Evolutionary conservation across 805 yeast genomes (phyloP).

Genomic region (Hanseniaspora valbyensis): DNA sequence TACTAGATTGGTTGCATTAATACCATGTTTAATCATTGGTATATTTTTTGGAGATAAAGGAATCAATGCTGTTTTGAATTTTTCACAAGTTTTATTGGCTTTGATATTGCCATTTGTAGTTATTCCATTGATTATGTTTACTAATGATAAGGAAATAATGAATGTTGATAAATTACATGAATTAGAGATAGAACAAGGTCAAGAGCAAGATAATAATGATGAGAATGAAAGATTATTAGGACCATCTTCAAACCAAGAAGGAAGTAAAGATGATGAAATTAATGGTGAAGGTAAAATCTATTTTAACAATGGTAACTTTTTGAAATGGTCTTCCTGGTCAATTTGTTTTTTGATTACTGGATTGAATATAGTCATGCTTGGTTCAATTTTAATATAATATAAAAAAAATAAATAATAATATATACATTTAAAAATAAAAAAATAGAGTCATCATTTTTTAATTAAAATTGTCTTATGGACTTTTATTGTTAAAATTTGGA

Average conservation of each 20-base stretch:
- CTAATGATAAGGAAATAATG: conserved; percentile 59
- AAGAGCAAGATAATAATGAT: not conserved
- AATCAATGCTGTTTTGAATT: conserved; percentile 59
- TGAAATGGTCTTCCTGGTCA: conserved; percentile 7
- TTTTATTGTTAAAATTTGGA: too few relatives aligned
- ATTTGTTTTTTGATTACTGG: conserved; percentile 7
- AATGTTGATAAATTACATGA: conserved; percentile 31
- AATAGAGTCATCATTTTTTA: too few relatives aligned
- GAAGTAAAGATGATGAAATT: not conserved
- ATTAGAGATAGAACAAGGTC: conserved; percentile 11
- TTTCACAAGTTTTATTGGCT: conserved; percentile 72
- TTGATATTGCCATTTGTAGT: conserved; percentile 74
- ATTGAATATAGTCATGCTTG: conserved; percentile 7
- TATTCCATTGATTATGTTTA: conserved; percentile 78
- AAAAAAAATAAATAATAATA: too few relatives aligned
- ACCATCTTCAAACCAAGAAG: not conserved
- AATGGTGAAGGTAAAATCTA: not conserved
- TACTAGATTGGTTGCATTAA: conserved; percentile 72
- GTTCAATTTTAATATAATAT: not conserved
- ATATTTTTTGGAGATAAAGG: conserved; percentile 70
- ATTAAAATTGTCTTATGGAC: too few relatives aligned
- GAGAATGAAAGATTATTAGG: not conserved
- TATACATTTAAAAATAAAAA: too few relatives aligned
- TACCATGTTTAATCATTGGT: conserved; percentile 60
- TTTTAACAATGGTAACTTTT: conserved; percentile 5